Evolutionary conservation across 169 alveolate genomes (phyloP).

Genomic region (Hepatocystis sp.): DNA sequence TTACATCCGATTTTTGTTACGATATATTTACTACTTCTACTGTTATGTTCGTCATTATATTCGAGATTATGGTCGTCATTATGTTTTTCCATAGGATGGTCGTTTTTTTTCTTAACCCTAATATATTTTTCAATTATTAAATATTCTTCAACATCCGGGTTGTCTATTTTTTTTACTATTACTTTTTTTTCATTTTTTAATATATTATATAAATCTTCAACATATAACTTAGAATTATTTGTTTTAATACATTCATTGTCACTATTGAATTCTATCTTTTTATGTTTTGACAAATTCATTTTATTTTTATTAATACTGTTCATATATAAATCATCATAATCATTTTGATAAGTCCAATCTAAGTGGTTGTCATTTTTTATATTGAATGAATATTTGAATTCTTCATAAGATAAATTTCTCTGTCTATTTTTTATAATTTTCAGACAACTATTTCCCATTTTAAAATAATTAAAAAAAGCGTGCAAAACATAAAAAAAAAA

Average conservation of each 20-base stretch:
- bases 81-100: background rate
- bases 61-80: constrained; percentile 1
- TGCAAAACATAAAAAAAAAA: background rate
- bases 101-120: constrained; percentile 19
- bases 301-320: background rate
- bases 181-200: constrained; percentile 45
- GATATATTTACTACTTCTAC: background rate
- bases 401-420: constrained; percentile 1
- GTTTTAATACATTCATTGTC: background rate
- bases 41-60: constrained; percentile 1
- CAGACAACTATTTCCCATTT: constrained; percentile 70
- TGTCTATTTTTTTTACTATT: constrained; percentile 46
- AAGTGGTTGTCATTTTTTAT: constrained; percentile 10
- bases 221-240: constrained; percentile 16
- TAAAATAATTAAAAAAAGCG: background rate
- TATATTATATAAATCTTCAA: constrained; percentile 37
- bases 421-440: constrained; percentile 16
- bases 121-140: constrained; percentile 47
- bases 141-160: constrained; percentile 50
- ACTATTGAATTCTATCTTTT: background rate
- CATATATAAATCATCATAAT: constrained; percentile 29
- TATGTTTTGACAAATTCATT: background rate
- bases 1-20: background rate
- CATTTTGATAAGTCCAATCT: background rate
- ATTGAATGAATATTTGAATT: constrained; percentile 15